phyloP scores from a whole-genome alignment of 2,329 filamentous ascomycete genomes.

The Colletotrichum incanum region DNA sequence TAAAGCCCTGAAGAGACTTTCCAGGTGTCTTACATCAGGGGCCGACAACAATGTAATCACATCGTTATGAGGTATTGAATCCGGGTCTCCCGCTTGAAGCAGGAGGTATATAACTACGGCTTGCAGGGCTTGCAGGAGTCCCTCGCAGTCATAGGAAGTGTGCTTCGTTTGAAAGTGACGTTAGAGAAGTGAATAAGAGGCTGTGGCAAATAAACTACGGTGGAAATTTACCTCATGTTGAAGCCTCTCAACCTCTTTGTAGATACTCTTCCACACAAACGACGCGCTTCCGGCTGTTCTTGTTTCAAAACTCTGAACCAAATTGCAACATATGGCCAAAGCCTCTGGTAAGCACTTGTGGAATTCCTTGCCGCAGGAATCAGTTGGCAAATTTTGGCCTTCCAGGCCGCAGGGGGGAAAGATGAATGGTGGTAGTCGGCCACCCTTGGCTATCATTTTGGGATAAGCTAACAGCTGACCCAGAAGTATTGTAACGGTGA shows the following conservation, averaged over 20 bases:
- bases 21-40: slow-evolving; percentile 7
- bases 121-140: slow-evolving; percentile 19
- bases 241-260: slow-evolving; percentile 42
- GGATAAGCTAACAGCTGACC: slow-evolving; percentile 48
- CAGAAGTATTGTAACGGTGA: slow-evolving; percentile 45
- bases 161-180: background rate
- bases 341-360: slow-evolving; percentile 48
- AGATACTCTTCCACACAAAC: slow-evolving; percentile 48
- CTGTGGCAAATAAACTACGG: background rate
- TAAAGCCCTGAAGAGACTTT: background rate
- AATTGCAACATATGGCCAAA: slow-evolving; percentile 47
- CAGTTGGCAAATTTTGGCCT: slow-evolving; percentile 2
- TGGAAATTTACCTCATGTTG: slow-evolving; percentile 5
- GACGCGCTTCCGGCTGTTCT: slow-evolving; percentile 44
- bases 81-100: slow-evolving; percentile 25
- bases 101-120: slow-evolving; percentile 24
- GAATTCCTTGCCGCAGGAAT: slow-evolving; percentile 44
- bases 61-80: slow-evolving; percentile 18
- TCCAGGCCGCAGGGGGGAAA: slow-evolving; percentile 47
- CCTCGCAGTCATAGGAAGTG: slow-evolving; percentile 6
- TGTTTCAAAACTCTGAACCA: slow-evolving; percentile 46
- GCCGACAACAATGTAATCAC: background rate
- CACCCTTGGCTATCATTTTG: slow-evolving; percentile 44
- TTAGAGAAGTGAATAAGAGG: background rate
- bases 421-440: slow-evolving; percentile 49